Evolutionary conservation across 2,329 filamentous ascomycete species (phyloP).

Genomic region (Ceratocystis papillata): DNA sequence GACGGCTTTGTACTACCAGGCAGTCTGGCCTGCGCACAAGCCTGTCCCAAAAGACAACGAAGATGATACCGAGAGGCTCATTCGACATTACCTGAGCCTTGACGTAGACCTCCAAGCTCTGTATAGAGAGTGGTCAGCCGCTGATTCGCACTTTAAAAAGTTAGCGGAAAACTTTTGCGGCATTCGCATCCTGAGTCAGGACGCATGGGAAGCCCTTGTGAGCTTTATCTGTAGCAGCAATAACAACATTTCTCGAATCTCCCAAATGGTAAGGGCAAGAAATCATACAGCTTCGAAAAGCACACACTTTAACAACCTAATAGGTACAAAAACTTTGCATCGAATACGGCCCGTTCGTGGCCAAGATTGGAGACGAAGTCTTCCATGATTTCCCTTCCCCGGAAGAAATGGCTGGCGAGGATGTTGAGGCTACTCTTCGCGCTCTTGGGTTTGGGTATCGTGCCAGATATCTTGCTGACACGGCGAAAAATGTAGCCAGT

Average conservation of each 20-base stretch:
- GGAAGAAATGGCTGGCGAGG: conserved; percentile 55
- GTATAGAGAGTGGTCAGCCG: conserved; percentile 76
- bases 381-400: conserved; percentile 85
- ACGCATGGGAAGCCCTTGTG: conserved; percentile 88
- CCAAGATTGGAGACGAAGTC: conserved; percentile 53
- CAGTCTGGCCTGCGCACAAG: conserved; percentile 43
- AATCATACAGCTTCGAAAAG: neutral
- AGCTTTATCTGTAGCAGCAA: conserved; percentile 98
- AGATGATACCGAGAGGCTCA: conserved; percentile 62
- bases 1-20: conserved; percentile 66
- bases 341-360: conserved; percentile 71
- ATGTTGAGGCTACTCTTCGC: conserved; percentile 71
- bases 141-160: conserved; percentile 78
- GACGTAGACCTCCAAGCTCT: conserved; percentile 61
- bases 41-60: conserved; percentile 24
- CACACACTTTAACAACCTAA: neutral
- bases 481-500: conserved; percentile 63
- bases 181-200: conserved; percentile 83
- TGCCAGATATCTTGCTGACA: conserved; percentile 83
- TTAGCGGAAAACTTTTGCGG: conserved; percentile 81
- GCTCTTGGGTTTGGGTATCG: conserved; percentile 87
- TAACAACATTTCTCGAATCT: conserved; percentile 93
- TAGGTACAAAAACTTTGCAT: conserved; percentile 75
- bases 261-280: conserved; percentile 61
- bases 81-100: conserved; percentile 82